Evolutionary conservation across 2,329 filamentous ascomycete species (phyloP), one percentile per base, ranked within the genome.

Genomic region (Colletotrichum sp.): DNA sequence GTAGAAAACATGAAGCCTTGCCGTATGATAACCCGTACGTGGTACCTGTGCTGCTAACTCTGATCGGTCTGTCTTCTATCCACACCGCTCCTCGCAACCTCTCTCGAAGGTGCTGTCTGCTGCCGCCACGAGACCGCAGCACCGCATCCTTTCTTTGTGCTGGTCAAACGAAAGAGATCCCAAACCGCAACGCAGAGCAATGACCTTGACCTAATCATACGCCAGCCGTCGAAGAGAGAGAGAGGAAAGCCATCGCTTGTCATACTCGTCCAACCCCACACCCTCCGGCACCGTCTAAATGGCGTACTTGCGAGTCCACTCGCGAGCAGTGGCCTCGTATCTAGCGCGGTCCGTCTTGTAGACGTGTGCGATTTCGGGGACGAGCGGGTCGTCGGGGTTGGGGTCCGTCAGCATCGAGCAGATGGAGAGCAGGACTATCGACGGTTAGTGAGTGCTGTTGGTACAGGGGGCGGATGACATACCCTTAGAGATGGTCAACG

Each of bases 371-470:
- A 99, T 99, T 90, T 99, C 97, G 78, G 97, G 97, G 77, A 99
- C 97, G 80, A 99, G 93, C 83, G 97, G 97, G 87, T 99, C 97
- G 86, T 99, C 97, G 79, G 97, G 97, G 91, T 99, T 99, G 81
- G 97, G 97, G 89, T 99, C 97, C 84, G 97, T 99, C 86, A 99
- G 91, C 97, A 99, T 98, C 70, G 97, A 99, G 91, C 97, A 99
- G 90, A 99, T 99, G 75, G 97, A 98, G 79, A 99, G 92, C 32
- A 99, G 91, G 73, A 99, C 97, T 98, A 77, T 26, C 6, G 6
- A 5, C 24, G 38, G 28, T 68, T 60, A 78, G 66, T 16, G 26
- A 21, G 12, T 24, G 24, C 12, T 12, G 69, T 26, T 12, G 5
- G 52, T 8, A 7, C 15, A 67, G 10, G 15, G 2, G 21, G 8